A percentile compares a stretch with the other conserved stretches of the same genome.
Conservation (phyloP, 2,329 filamentous ascomycete species). For the Aspergillus sojae region DNA sequence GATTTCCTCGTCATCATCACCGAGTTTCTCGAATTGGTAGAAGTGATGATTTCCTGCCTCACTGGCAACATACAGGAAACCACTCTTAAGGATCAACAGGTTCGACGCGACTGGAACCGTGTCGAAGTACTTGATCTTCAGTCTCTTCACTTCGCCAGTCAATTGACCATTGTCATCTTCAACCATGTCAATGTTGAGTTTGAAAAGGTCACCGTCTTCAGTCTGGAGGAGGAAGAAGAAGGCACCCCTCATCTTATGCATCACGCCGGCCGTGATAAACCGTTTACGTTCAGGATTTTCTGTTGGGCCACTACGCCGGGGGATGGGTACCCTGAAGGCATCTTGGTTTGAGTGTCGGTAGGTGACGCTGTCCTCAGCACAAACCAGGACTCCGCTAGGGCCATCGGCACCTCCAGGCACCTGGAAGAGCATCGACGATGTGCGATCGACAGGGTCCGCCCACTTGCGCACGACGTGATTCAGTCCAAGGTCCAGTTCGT, state of each 20-base stretch:
- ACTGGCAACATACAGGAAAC: slow-evolving; percentile 88
- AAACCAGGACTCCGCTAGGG: slow-evolving; percentile 92
- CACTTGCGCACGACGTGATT: slow-evolving; percentile 98
- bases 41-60: slow-evolving; percentile 93
- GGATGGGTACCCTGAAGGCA: slow-evolving; percentile 84
- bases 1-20: slow-evolving; percentile 88
- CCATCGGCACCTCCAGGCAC: slow-evolving; percentile 93
- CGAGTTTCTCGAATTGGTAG: slow-evolving; percentile 96
- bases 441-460: slow-evolving; percentile 90
- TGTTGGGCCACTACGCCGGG: slow-evolving; percentile 79
- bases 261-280: slow-evolving; percentile 84
- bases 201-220: slow-evolving; percentile 98
- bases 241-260: slow-evolving; percentile 94
- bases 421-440: slow-evolving; percentile 87
- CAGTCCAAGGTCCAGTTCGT: slow-evolving; percentile 92
- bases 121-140: slow-evolving; percentile 98
- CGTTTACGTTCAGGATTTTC: slow-evolving; percentile 93
- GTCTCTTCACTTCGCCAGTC: slow-evolving; percentile 76
- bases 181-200: slow-evolving; percentile 88
- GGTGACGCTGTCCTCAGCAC: slow-evolving; percentile 89
- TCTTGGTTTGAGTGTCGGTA: slow-evolving; percentile 97
- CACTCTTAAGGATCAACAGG: slow-evolving; percentile 91
- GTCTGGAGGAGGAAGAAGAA: slow-evolving; percentile 98
- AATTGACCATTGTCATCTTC: slow-evolving; percentile 75
- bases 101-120: slow-evolving; percentile 87